These are phyloP conservation scores for Ottelia alismoides DNA, from an alignment of 106 monocot genomes.

Conservation along the genomic window DNA sequence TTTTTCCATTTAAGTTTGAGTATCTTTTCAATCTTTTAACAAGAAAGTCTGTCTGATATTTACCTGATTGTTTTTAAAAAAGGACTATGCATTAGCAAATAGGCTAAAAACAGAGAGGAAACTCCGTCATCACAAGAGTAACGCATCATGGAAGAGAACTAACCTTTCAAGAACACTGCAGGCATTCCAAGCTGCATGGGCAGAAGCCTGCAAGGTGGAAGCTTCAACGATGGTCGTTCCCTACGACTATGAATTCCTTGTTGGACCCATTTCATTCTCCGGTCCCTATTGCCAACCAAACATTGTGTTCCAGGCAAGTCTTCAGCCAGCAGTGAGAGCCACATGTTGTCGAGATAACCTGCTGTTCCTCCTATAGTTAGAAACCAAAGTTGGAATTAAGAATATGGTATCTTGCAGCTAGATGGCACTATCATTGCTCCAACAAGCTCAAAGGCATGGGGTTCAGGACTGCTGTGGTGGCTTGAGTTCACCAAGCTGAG, in stretches of 20 bases:
- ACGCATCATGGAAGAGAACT: too few species aligned
- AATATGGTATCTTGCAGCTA: constrained; percentile 15
- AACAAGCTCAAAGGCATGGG: constrained; percentile 24
- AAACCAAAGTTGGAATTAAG: background rate
- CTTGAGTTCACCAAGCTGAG: constrained; percentile 38
- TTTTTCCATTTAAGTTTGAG: too few species aligned
- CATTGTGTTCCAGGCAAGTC: constrained; percentile 46
- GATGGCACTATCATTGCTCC: constrained; percentile 38
- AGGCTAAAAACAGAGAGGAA: too few species aligned
- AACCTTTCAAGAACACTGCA: constrained; percentile 12
- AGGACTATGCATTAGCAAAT: too few species aligned
- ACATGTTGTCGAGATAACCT: background rate
- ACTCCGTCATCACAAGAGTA: too few species aligned
- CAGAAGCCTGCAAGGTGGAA: constrained; percentile 41
- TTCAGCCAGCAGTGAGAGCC: background rate
- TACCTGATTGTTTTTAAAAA: too few species aligned
- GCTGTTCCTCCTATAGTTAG: background rate
- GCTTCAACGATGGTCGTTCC: constrained; percentile 42
- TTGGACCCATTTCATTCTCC: constrained; percentile 51
- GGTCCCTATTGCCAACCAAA: constrained; percentile 45
- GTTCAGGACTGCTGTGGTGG: constrained; percentile 31
- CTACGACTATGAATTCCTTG: constrained; percentile 17
- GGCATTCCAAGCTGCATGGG: constrained; percentile 63
- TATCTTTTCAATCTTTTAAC: too few species aligned
- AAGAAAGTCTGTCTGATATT: too few species aligned